Base-by-base conservation (phyloP, 2,329 filamentous ascomycete species). In the Claviceps maximensis region DNA sequence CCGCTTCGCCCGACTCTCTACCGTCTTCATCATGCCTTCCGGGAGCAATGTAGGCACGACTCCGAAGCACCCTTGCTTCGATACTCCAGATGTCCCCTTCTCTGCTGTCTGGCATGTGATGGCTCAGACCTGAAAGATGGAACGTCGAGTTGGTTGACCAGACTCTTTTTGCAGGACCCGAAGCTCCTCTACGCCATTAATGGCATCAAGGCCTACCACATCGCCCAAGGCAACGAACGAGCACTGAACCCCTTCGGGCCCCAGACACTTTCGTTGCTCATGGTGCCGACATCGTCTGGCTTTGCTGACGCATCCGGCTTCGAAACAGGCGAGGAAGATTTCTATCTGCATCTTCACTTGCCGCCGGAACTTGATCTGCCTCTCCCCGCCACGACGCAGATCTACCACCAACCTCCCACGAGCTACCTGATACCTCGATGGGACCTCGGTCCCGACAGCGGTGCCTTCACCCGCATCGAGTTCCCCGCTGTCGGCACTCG, bases 401-500 rank as follows among this genome's bases (percentile, higher is more conserved):
- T 98, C 66, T 97, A 95, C 71, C 89, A 95, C 68, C 89, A 97
- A 70, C 89, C 90, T 7, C 91, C 91, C 0, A 82, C 78, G 58
- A 95, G 88, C 73, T 97, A 97, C 65, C 76, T 97, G 47, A 95
- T 98, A 57, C 93, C 93, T 17, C 83, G 91, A 59, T 96, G 91
- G 89, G 91, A 97, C 63, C 73, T 96, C 17, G 90, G 89, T 4
- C 87, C 86, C 1, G 87, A 93, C 53, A 86, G 84, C 58, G 90
- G 89, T 55, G 88, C 89, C 19, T 97, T 97, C 65, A 96, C 91
- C 21, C 80, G 89, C 53, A 89, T 98, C 64, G 86, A 96, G 65
- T 97, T 98, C 60, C 90, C 90, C 0, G 67, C 76, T 2, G 73
- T 86, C 25, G 87, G 87, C 21, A 82, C 75, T 55, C 83, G 87